Conservation (phyloP, 2,329 filamentous ascomycete species). For the Talaromyces funiculosus region DNA sequence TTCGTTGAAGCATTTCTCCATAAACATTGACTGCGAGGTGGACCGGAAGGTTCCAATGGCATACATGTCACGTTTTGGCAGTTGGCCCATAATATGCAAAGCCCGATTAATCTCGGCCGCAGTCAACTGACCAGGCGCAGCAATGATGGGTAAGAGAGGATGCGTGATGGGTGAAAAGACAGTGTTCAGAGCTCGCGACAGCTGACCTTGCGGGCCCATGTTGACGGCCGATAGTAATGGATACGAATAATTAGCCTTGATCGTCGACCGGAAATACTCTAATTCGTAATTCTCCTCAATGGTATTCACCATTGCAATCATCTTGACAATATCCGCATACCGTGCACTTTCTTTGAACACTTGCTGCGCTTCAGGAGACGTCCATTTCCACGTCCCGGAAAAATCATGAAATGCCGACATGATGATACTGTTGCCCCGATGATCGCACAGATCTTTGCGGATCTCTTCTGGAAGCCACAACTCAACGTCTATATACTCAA, state of each 20-base stretch:
- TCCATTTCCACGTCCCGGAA: constrained; percentile 78
- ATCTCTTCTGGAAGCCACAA: constrained; percentile 78
- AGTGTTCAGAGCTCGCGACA: constrained; percentile 76
- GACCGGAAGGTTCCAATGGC: constrained; percentile 68
- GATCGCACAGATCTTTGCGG: constrained; percentile 59
- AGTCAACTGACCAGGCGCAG: constrained; percentile 78
- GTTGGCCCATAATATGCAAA: constrained; percentile 69
- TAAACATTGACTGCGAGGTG: constrained; percentile 76
- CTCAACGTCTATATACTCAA: constrained; percentile 86
- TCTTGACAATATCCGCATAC: constrained; percentile 82
- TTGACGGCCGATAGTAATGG: constrained; percentile 78
- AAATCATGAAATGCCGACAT: constrained; percentile 93
- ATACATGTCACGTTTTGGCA: constrained; percentile 74
- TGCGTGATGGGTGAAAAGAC: constrained; percentile 87
- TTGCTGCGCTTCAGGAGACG: constrained; percentile 63
- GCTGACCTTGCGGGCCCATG: constrained; percentile 80
- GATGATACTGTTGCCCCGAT: constrained; percentile 72
- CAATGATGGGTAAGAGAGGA: constrained; percentile 74
- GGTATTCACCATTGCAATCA: constrained; percentile 77
- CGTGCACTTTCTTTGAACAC: constrained; percentile 66
- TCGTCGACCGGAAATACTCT: constrained; percentile 77
- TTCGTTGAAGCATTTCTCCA: constrained; percentile 77
- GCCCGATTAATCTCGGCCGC: constrained; percentile 79
- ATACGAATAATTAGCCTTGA: constrained; percentile 62
- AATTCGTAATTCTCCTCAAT: constrained; percentile 85